phyloP scores from a whole-genome alignment of 345 rosid genomes.

The Sisymbrium altissimum region DNA sequence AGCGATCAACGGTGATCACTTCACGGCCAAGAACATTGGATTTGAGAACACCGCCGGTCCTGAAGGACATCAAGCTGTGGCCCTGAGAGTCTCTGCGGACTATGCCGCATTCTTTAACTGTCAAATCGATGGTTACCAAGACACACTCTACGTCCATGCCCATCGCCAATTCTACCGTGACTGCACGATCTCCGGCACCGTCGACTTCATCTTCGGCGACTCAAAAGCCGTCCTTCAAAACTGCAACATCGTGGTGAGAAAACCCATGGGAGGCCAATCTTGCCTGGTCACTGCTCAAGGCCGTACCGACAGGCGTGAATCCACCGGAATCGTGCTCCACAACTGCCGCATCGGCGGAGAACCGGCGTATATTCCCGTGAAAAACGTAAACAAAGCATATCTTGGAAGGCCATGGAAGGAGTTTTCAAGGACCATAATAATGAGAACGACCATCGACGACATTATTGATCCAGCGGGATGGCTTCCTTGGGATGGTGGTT shows the following conservation, averaged over 20 bases:
- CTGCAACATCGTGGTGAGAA: conserved; percentile 23
- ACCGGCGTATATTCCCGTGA: conserved; percentile 18
- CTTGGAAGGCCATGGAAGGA: conserved; percentile 74
- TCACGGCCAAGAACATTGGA: conserved; percentile 33
- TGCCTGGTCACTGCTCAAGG: conserved; percentile 30
- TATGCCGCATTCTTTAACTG: conserved; percentile 7
- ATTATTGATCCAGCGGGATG: conserved; percentile 62
- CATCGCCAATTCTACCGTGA: conserved; percentile 30
- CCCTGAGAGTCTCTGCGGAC: conserved; percentile 16
- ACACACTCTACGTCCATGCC: conserved; percentile 26
- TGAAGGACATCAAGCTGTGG: conserved; percentile 26
- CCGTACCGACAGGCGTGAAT: neutral
- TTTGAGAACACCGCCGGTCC: conserved; percentile 33
- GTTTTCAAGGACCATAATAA: conserved; percentile 51
- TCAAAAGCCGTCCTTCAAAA: conserved; percentile 3
- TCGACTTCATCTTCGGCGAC: conserved; percentile 37
- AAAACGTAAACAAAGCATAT: conserved; percentile 31
- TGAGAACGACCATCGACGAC: conserved; percentile 44
- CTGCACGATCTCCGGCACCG: conserved; percentile 26
- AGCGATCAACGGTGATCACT: conserved; percentile 32
- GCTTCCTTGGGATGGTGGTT: conserved; percentile 44
- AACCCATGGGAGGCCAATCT: conserved; percentile 17
- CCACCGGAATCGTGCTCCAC: conserved; percentile 15
- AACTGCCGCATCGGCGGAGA: conserved; percentile 24
- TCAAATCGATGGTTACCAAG: conserved; percentile 32